Percentiles rank a stretch among this genome's conserved stretches.
Conservation (phyloP, 768 basidiomycete species). For the Gloeostereum incarnatum region DNA sequence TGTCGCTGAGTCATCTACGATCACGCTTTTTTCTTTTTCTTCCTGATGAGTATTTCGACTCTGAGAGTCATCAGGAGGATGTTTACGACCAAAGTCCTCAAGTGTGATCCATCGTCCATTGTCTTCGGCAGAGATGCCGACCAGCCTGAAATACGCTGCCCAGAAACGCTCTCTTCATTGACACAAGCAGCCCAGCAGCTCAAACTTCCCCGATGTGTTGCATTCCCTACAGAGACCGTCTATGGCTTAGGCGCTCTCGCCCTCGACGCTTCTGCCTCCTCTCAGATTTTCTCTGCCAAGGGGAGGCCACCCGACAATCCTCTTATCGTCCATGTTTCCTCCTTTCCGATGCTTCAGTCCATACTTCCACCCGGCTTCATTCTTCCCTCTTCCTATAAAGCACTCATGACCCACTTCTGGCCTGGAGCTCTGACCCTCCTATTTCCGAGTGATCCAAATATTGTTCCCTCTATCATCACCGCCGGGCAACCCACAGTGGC, state of each 20-base stretch:
- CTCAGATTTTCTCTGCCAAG: conserved; percentile 79
- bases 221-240: conserved; percentile 96
- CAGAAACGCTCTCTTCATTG: conserved; percentile 44
- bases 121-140: conserved; percentile 37
- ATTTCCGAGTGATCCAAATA: conserved; percentile 61
- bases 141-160: conserved; percentile 37
- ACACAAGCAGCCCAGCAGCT: conserved; percentile 47
- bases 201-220: conserved; percentile 48
- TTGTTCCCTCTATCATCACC: conserved; percentile 69
- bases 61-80: background rate
- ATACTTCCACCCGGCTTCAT: conserved; percentile 62
- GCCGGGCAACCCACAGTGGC: conserved; percentile 78
- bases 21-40: background rate
- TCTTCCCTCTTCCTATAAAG: conserved; percentile 56
- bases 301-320: conserved; percentile 95
- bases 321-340: conserved; percentile 93
- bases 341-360: conserved; percentile 65
- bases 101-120: conserved; percentile 57
- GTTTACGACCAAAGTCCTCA: conserved; percentile 32
- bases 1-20: too few relatives aligned
- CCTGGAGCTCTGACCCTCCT: conserved; percentile 90
- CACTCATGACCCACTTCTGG: conserved; percentile 83
- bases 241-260: conserved; percentile 95
- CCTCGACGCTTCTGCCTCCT: conserved; percentile 49
- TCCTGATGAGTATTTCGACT: background rate